These are phyloP conservation scores for Ogataea ganodermae DNA, from an alignment of 805 yeast genomes.

Conservation along the genomic window DNA sequence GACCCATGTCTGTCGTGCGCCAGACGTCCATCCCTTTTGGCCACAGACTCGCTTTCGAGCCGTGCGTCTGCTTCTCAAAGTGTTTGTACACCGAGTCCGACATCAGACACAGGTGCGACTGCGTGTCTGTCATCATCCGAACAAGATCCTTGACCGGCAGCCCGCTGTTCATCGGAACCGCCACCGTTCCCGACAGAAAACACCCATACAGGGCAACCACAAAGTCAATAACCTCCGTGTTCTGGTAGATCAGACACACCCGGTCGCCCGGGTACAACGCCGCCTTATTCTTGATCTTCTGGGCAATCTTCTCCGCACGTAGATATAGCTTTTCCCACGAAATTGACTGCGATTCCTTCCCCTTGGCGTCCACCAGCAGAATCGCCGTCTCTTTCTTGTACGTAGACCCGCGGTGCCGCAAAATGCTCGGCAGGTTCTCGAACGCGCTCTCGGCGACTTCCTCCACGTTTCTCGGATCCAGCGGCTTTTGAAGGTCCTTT, in stretches of 20 bases:
- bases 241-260: conserved; percentile 81
- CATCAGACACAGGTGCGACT: conserved; percentile 73
- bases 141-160: conserved; percentile 68
- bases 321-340: conserved; percentile 89
- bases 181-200: conserved; percentile 89
- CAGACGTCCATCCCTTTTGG: conserved; percentile 74
- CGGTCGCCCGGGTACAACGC: conserved; percentile 79
- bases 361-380: conserved; percentile 69
- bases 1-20: conserved; percentile 87
- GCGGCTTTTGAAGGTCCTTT: conserved; percentile 54
- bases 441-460: conserved; percentile 43
- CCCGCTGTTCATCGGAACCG: conserved; percentile 86
- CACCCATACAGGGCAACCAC: conserved; percentile 87
- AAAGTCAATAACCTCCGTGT: conserved; percentile 81
- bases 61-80: conserved; percentile 60
- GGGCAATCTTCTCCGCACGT: conserved; percentile 85
- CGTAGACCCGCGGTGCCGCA: conserved; percentile 69
- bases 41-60: conserved; percentile 44
- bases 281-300: conserved; percentile 71
- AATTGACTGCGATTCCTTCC: conserved; percentile 74
- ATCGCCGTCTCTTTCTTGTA: conserved; percentile 73
- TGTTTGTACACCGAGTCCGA: conserved; percentile 79
- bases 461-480: conserved; percentile 58
- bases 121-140: conserved; percentile 71
- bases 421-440: conserved; percentile 68